These are phyloP conservation scores for Smittium culicis DNA, from an alignment of 371 early-diverging fungal species.

Conservation along the genomic window DNA sequence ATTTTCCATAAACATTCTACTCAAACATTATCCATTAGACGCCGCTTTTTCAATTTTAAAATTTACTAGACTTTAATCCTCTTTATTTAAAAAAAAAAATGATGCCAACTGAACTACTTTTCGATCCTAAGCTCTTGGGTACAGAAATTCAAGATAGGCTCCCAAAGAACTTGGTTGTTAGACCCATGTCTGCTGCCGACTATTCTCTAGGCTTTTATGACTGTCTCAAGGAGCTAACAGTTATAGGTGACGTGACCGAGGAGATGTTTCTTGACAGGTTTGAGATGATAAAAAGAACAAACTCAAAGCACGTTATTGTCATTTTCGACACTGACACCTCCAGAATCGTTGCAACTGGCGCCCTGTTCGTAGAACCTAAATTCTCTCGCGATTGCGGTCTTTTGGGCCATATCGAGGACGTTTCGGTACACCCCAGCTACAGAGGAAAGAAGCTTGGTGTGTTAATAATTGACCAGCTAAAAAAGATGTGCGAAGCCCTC, in stretches of 20 bases:
- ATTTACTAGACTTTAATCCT: too few relatives aligned
- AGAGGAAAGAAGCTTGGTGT: constrained; percentile 84
- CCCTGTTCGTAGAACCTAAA: constrained; percentile 90
- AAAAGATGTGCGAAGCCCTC: constrained; percentile 41
- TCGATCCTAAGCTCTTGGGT: constrained; percentile 57
- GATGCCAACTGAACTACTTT: constrained; percentile 37
- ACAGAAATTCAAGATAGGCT: constrained; percentile 52
- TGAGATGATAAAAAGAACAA: constrained; percentile 51
- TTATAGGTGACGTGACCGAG: constrained; percentile 35
- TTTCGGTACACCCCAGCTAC: constrained; percentile 80
- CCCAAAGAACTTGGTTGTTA: constrained; percentile 47
- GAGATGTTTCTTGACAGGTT: constrained; percentile 45
- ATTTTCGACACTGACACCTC: constrained; percentile 51
- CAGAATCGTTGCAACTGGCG: constrained; percentile 82
- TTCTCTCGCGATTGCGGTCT: constrained; percentile 77
- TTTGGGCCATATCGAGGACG: constrained; percentile 88
- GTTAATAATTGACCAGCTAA: constrained; percentile 55
- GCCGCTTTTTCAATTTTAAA: too few relatives aligned
- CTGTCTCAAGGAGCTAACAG: constrained; percentile 35
- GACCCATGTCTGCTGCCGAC: constrained; percentile 2
- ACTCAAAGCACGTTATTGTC: constrained; percentile 56
- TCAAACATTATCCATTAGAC: too few relatives aligned
- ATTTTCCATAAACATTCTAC: too few relatives aligned
- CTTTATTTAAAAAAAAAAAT: constrained; percentile 5
- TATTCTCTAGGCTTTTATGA: constrained; percentile 28